Base-by-base conservation (phyloP, 2,329 filamentous ascomycete genomes). In the Claviceps sp. region DNA sequence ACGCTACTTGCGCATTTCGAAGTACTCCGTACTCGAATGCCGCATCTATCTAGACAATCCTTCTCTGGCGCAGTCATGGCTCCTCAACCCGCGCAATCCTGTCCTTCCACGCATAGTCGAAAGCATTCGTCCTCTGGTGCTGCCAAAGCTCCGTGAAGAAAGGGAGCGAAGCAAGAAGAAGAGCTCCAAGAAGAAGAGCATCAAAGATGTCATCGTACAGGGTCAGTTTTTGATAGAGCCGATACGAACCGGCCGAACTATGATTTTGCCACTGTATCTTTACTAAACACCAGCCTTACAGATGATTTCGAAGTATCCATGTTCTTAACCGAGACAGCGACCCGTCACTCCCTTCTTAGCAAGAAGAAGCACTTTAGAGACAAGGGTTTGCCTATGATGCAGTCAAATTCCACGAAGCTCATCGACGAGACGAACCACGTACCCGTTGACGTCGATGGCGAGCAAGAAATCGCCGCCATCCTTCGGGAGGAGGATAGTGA, bases 281-380 rank as follows among this genome's bases (percentile, higher is more conserved):
- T n/a, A 36, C 48, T 49, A 8, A 49, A 14, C 14, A 26, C 20
- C 38, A 49, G 26, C 37, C 9, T 22, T 49, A 45, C 60, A 93
- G 91, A 96, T 67, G 91, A 95, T 59, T 98, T 96, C 63, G 89
- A 97, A 64, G 89, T 96, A 14, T 87, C 89, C 40, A 86, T 98
- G 57, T 97, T 96, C 69, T 74, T 98, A 58, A 94, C 87, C 46
- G 88, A 95, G 66, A 86, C 85, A 7, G 83, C 80, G 49, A 90
- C 85, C 3, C 81, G 89, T 14, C 93, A 97, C 71, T 87, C 89
- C 37, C 73, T 98, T 40, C 76, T 97, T 53, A 85, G 83, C 52
- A 95, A 93, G 66, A 82, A 87, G 60, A 96, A 95, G 69, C 76
- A 80, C 18, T 89, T 89, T 58, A 75, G 78, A 54, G 77, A 83